These are phyloP conservation scores for Arthrinium phaeospermum DNA, from an alignment of 2,329 filamentous ascomycete species.

Conservation along the genomic window DNA sequence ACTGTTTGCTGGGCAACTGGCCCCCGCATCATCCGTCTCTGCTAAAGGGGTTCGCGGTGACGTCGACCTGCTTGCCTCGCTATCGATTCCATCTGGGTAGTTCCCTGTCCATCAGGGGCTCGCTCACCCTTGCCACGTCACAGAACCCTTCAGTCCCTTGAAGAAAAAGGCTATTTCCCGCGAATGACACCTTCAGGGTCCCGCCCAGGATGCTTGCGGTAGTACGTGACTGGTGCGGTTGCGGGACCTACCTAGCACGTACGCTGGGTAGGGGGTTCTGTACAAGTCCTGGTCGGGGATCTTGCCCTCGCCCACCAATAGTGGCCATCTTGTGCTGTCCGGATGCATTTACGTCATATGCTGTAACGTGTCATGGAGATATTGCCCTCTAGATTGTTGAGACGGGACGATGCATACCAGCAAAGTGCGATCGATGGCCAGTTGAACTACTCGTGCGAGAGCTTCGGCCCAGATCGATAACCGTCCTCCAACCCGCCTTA, in stretches of 20 bases:
- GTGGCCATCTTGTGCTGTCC: too few species aligned
- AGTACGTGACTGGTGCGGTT: background rate
- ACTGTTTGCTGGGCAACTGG: background rate
- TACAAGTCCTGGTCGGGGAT: background rate
- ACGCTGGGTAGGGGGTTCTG: constrained; percentile 3
- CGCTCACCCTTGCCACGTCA: constrained; percentile 1
- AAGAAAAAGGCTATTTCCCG: background rate
- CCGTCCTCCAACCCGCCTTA: background rate
- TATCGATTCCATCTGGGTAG: background rate
- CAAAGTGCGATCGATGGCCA: background rate
- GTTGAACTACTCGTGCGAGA: background rate
- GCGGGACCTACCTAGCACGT: background rate
- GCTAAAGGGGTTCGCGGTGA: constrained; percentile 2
- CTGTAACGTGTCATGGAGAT: background rate
- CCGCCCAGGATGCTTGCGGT: background rate
- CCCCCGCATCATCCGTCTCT: background rate
- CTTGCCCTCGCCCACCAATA: background rate
- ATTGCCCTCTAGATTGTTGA: background rate
- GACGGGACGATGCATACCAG: background rate
- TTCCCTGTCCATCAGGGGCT: background rate
- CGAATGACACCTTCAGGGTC: background rate
- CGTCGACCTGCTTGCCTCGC: background rate
- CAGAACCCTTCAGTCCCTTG: background rate
- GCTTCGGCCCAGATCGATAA: background rate
- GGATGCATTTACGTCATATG: background rate